Percentiles rank a stretch among this genome's conserved stretches.
Conservation (phyloP, 108 stramenopile species). For the Chaetoceros muelleri region DNA sequence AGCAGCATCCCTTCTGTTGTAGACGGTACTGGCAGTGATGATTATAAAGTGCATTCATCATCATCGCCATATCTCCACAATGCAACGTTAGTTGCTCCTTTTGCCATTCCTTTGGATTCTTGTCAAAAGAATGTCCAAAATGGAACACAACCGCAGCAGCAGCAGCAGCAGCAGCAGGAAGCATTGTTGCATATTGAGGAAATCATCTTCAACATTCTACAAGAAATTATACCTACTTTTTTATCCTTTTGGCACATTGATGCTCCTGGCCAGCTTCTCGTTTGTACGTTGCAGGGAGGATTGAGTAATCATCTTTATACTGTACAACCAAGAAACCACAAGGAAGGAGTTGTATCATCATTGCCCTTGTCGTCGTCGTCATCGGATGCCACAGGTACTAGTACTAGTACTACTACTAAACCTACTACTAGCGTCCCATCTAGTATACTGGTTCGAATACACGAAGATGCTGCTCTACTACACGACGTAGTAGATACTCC, state of each 20-base stretch:
- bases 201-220: neutral
- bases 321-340: neutral
- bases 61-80: neutral
- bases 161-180: no score
- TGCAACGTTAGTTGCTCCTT: neutral
- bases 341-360: neutral
- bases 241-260: neutral
- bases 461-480: neutral
- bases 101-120: neutral
- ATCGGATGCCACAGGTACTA: neutral
- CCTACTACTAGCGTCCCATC: no score
- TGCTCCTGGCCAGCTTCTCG: neutral
- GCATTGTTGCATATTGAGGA: no score
- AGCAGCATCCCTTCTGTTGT: no score
- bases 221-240: neutral
- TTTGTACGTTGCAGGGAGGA: neutral
- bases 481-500: neutral
- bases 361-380: neutral
- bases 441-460: neutral
- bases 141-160: no score
- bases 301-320: neutral
- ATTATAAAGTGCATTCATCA: neutral
- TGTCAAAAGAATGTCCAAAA: no score
- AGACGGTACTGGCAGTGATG: neutral
- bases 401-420: no score